Evolutionary conservation across 176 grass and related monocot genomes (phyloP).

Genomic region (Miscanthus lutarioriparius): DNA sequence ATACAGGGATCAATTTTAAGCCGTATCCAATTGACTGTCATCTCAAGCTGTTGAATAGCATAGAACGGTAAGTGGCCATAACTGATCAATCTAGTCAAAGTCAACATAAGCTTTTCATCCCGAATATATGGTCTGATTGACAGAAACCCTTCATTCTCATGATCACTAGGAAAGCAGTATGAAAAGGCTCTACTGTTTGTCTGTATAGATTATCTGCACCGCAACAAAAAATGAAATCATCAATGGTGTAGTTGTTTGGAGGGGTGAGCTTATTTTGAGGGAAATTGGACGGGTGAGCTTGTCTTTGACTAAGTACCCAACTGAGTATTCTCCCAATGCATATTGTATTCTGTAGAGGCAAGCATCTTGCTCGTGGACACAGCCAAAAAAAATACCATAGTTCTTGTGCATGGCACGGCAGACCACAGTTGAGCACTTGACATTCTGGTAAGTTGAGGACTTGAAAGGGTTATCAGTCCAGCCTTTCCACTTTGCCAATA

Average conservation of each 20-base stretch:
- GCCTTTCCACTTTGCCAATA: neutral
- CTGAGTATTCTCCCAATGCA: constrained; percentile 26
- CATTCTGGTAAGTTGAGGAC: neutral
- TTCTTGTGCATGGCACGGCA: constrained; percentile 5
- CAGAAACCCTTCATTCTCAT: neutral
- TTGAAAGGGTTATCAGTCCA: neutral
- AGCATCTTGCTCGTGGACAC: too few relatives aligned
- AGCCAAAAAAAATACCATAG: neutral
- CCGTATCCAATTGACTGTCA: too few relatives aligned
- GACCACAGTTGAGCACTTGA: constrained; percentile 1
- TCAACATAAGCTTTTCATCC: too few relatives aligned
- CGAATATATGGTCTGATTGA: neutral
- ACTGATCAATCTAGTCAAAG: too few relatives aligned
- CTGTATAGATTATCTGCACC: too few relatives aligned
- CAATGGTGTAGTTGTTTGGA: too few relatives aligned
- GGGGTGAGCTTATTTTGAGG: too few relatives aligned
- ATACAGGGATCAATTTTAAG: too few relatives aligned
- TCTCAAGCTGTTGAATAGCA: too few relatives aligned
- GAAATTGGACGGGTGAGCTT: constrained; percentile 15
- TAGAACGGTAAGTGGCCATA: too few relatives aligned
- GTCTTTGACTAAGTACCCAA: neutral
- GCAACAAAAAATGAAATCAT: too few relatives aligned
- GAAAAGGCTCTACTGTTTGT: too few relatives aligned
- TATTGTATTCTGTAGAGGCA: constrained; percentile 39
- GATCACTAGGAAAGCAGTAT: constrained; percentile 28